Conservation (phyloP, 116 monocot genomes). For the Trichopus zeylanicus region DNA sequence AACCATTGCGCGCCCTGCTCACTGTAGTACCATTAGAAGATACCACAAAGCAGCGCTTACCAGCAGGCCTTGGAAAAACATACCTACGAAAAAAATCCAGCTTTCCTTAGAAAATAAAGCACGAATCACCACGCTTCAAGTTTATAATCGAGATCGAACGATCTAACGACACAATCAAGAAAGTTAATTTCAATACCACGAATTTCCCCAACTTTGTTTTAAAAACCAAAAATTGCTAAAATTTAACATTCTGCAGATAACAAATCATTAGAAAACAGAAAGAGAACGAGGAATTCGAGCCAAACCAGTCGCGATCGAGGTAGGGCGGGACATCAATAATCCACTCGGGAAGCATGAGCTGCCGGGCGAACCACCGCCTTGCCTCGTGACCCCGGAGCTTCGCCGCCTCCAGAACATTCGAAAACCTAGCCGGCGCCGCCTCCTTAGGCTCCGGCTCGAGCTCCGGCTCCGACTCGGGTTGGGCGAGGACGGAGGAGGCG, state of each 20-base stretch:
- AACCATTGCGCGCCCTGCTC: slow-evolving; percentile 86
- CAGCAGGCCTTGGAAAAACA: slow-evolving; percentile 81
- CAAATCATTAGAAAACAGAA: not conserved
- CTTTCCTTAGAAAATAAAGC: not conserved
- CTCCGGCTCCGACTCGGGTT: not conserved
- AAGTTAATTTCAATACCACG: no score
- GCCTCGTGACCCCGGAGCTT: slow-evolving; percentile 57
- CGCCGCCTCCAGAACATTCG: slow-evolving; percentile 46
- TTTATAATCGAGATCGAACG: no score
- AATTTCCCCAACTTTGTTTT: no score
- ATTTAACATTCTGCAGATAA: not conserved
- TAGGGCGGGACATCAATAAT: slow-evolving; percentile 76
- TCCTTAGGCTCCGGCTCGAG: slow-evolving; percentile 5
- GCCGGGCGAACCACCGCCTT: slow-evolving; percentile 73
- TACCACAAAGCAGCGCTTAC: slow-evolving; percentile 87
- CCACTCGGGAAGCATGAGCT: slow-evolving; percentile 96
- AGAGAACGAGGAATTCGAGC: not conserved
- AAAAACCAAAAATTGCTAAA: no score
- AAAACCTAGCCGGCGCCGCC: slow-evolving; percentile 11
- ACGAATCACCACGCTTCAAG: no score
- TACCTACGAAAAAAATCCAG: slow-evolving; percentile 40
- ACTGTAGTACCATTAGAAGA: slow-evolving; percentile 84
- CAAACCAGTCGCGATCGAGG: slow-evolving; percentile 69
- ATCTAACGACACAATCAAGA: no score
- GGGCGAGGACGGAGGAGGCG: slow-evolving; percentile 57